Conservation (phyloP, 2,329 filamentous ascomycete species). For the Pseudogymnoascus pannorum region DNA sequence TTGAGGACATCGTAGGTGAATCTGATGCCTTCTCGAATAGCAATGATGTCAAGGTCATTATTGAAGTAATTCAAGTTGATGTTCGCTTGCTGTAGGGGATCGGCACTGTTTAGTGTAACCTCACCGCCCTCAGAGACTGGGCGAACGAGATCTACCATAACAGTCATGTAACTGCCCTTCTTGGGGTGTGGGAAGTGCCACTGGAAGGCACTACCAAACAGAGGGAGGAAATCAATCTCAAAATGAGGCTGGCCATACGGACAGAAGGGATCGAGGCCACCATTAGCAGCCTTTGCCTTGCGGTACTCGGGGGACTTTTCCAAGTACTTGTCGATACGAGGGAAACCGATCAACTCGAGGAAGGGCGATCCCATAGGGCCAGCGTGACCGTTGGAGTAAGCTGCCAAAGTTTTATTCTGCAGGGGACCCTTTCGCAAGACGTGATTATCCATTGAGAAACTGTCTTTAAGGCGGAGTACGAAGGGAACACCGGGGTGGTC, state of each 20-base stretch:
- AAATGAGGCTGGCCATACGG: conserved; percentile 53
- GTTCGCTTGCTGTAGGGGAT: conserved; percentile 27
- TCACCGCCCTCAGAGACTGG: conserved; percentile 37
- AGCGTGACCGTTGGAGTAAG: conserved; percentile 26
- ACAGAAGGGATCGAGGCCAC: conserved; percentile 43
- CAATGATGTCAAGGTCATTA: conserved; percentile 44
- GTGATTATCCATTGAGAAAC: conserved; percentile 31
- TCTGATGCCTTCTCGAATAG: conserved; percentile 48
- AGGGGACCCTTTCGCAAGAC: conserved; percentile 30
- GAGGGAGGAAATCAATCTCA: conserved; percentile 53
- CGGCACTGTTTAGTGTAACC: conserved; percentile 34
- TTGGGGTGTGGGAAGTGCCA: conserved; percentile 39
- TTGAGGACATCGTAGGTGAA: conserved; percentile 38
- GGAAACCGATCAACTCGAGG: conserved; percentile 47
- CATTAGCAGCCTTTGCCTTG: conserved; percentile 35
- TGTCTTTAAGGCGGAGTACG: conserved; percentile 36
- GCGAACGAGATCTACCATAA: conserved; percentile 46
- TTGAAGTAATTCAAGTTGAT: conserved; percentile 39
- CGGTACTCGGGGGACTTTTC: conserved; percentile 42
- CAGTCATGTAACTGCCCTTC: conserved; percentile 45
- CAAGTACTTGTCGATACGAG: conserved; percentile 48
- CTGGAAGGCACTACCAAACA: conserved; percentile 46
- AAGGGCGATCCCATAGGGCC: conserved; percentile 36
- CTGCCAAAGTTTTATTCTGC: conserved; percentile 30
- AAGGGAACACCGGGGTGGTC: conserved; percentile 35